phyloP scores from a whole-genome alignment of 257 asterid genomes.

The Nicotiana obtusifolia region DNA sequence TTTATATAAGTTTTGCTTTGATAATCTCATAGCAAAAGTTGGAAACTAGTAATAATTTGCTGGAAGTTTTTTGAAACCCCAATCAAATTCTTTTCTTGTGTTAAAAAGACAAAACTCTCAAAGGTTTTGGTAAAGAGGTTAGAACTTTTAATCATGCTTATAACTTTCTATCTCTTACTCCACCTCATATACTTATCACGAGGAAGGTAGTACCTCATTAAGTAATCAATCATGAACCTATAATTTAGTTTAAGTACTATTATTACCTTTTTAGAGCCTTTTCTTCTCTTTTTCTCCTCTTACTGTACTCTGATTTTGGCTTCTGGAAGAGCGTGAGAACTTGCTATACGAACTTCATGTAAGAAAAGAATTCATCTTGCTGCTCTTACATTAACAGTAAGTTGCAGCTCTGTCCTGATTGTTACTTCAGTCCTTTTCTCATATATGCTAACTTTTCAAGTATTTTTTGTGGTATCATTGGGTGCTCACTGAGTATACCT shows the following conservation, averaged over 20 bases:
- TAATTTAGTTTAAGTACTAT: not conserved
- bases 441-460: not conserved
- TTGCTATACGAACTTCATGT: not conserved
- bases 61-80: not conserved
- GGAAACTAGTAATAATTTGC: not conserved
- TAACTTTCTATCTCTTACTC: not conserved
- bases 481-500: not conserved
- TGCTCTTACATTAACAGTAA: not conserved
- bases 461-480: not conserved
- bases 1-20: not conserved
- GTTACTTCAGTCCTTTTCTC: constrained; percentile 8
- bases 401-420: not conserved
- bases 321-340: not conserved
- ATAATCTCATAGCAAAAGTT: not conserved
- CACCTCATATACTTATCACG: not conserved
- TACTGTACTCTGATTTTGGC: not conserved
- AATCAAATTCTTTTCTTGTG: not conserved
- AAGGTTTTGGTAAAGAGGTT: not conserved
- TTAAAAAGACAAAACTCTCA: not conserved
- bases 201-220: not conserved
- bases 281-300: not conserved
- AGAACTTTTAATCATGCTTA: not conserved
- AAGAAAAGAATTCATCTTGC: not conserved
- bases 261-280: not conserved
- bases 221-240: not conserved